Evolutionary conservation across 495 filamentous ascomycete genomes (phyloP).

Genomic region (Ramalina peruviana): DNA sequence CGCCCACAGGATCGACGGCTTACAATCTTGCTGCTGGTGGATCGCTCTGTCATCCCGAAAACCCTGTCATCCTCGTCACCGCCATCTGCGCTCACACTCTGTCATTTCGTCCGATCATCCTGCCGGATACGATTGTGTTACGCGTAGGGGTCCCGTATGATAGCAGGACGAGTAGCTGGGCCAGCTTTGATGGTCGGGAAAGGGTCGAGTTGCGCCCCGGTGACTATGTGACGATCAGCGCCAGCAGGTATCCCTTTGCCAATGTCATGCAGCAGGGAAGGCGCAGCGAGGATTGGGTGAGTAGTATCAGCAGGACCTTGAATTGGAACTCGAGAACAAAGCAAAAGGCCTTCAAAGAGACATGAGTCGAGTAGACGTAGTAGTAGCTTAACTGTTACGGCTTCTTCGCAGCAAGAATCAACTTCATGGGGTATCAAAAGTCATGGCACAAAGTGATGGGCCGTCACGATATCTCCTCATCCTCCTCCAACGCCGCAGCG

Average conservation of each 20-base stretch:
- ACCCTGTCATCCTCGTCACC: conserved; percentile 89
- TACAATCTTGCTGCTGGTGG: conserved; percentile 96
- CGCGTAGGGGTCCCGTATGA: conserved; percentile 87
- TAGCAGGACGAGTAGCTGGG: conserved; percentile 80
- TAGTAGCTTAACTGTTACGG: not conserved
- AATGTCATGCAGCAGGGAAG: conserved; percentile 65
- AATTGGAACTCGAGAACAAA: conserved; percentile 81
- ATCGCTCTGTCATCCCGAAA: conserved; percentile 89
- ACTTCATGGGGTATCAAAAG: not conserved
- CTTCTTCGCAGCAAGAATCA: not conserved
- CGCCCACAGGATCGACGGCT: conserved; percentile 85
- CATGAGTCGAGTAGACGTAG: not conserved
- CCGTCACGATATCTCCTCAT: not conserved
- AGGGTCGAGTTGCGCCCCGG: conserved; percentile 73
- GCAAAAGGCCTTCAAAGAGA: conserved; percentile 46
- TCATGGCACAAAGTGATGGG: not conserved
- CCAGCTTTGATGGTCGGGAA: conserved; percentile 90
- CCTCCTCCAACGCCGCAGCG: not conserved
- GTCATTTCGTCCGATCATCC: conserved; percentile 87
- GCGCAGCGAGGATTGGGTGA: conserved; percentile 81
- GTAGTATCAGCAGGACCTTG: conserved; percentile 75
- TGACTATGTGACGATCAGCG: conserved; percentile 92
- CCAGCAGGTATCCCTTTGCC: conserved; percentile 84
- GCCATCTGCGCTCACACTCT: conserved; percentile 94
- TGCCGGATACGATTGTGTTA: conserved; percentile 88